Evolutionary conservation across 768 basidiomycete genomes (phyloP).

Genomic region (Pleurotus pulmonarius): DNA sequence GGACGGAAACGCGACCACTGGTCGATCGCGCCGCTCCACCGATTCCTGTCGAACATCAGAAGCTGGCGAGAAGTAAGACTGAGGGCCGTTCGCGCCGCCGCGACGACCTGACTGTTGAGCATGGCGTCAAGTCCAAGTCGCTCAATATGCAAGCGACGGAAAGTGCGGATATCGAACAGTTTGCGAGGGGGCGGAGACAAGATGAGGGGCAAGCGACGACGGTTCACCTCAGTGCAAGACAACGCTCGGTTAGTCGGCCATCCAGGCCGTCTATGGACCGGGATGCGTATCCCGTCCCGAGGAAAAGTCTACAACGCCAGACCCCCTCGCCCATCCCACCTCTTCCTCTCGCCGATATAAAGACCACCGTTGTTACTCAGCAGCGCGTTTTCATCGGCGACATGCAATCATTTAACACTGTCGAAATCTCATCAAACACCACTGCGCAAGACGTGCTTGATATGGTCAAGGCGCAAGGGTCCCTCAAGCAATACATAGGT

Average conservation of each 20-base stretch:
- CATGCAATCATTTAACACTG: constrained; percentile 69
- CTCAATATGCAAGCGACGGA: constrained; percentile 5
- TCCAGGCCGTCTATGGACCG: constrained; percentile 18
- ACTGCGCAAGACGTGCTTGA: constrained; percentile 71
- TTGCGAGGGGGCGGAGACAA: constrained; percentile 4
- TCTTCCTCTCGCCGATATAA: constrained; percentile 27
- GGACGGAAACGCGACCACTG: constrained; percentile 29
- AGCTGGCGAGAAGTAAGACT: constrained; percentile 34
- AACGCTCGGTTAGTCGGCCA: not conserved
- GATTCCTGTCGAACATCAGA: constrained; percentile 25
- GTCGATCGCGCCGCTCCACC: constrained; percentile 28
- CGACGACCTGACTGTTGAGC: constrained; percentile 19
- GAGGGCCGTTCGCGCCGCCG: constrained; percentile 17
- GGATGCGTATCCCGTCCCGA: constrained; percentile 17
- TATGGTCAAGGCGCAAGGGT: constrained; percentile 61
- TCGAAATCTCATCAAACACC: constrained; percentile 66
- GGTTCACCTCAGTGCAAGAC: not conserved
- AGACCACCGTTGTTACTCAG: constrained; percentile 41
- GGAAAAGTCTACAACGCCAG: constrained; percentile 20
- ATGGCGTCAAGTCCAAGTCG: constrained; percentile 19
- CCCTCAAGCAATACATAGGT: constrained; percentile 54
- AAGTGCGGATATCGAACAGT: not conserved
- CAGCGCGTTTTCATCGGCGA: constrained; percentile 78
- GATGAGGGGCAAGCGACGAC: not conserved
- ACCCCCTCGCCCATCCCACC: constrained; percentile 30